A percentile compares a stretch with the other conserved stretches of the same genome.
phyloP scores from a whole-genome alignment of 202 grass and related monocot genomes.

The Carex arenaria region DNA sequence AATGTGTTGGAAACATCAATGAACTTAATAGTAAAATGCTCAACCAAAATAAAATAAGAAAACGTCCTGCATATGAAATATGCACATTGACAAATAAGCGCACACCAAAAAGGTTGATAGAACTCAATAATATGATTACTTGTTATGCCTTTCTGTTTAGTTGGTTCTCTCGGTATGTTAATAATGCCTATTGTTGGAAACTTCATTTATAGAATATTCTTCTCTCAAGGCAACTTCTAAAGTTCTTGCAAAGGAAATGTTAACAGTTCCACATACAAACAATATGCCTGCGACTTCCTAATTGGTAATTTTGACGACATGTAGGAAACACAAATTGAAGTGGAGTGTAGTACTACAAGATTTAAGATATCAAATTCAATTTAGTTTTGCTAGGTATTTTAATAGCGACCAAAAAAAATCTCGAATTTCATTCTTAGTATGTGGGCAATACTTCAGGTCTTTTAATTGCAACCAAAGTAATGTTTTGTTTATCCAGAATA shows the following conservation, averaged over 20 bases:
- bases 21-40: neutral
- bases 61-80: neutral
- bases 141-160: neutral
- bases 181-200: neutral
- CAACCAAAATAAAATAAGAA: neutral
- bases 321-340: neutral
- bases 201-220: neutral
- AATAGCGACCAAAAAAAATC: neutral
- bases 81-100: neutral
- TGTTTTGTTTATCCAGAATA: neutral
- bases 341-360: neutral
- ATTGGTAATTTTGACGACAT: neutral
- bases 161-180: neutral
- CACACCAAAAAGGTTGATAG: neutral
- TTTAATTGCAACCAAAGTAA: no score
- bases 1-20: slow-evolving; percentile 10
- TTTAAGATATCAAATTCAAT: neutral
- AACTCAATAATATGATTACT: neutral
- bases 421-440: neutral
- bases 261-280: neutral
- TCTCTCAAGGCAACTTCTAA: neutral
- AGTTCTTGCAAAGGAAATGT: neutral
- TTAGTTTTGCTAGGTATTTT: neutral
- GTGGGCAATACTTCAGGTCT: neutral
- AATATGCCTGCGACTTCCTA: neutral